These are phyloP conservation scores for Phanerochaete sordida DNA, from an alignment of 768 basidiomycete genomes.

Conservation along the genomic window DNA sequence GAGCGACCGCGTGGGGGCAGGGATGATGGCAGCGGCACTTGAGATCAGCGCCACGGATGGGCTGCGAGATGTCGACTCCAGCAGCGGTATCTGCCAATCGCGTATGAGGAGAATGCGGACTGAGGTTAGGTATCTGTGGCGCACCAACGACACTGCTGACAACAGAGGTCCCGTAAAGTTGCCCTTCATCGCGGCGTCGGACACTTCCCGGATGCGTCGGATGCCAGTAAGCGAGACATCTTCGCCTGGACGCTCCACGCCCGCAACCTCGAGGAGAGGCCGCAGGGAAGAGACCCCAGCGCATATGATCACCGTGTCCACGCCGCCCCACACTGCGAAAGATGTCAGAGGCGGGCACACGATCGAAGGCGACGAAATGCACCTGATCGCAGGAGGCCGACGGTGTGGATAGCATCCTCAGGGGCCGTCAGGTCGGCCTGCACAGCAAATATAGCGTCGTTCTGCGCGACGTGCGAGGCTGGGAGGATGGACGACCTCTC, in stretches of 20 bases:
- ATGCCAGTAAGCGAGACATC: slow-evolving; percentile 54
- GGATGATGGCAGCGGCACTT: slow-evolving; percentile 73
- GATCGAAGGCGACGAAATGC: slow-evolving; percentile 16
- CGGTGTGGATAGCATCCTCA: slow-evolving; percentile 62
- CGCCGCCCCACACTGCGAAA: slow-evolving; percentile 65
- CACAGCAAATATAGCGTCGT: slow-evolving; percentile 40
- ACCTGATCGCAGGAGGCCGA: slow-evolving; percentile 55
- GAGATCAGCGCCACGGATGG: slow-evolving; percentile 81
- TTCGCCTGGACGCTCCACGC: slow-evolving; percentile 37
- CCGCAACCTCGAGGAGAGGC: slow-evolving; percentile 71
- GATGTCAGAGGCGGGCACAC: not conserved
- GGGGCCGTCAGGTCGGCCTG: slow-evolving; percentile 61
- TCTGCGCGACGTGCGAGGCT: not conserved
- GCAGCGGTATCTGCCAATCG: slow-evolving; percentile 63
- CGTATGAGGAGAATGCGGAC: not conserved
- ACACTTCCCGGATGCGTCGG: slow-evolving; percentile 51
- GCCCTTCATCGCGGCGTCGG: slow-evolving; percentile 50
- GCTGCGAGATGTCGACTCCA: slow-evolving; percentile 55
- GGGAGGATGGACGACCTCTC: not conserved
- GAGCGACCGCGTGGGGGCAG: slow-evolving; percentile 81
- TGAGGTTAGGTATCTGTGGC: slow-evolving; percentile 22
- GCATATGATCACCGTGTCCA: slow-evolving; percentile 79
- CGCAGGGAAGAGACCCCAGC: slow-evolving; percentile 84
- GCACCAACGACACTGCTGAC: slow-evolving; percentile 68
- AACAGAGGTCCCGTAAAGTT: slow-evolving; percentile 74